Percentiles rank a stretch among this genome's conserved stretches.
Evolutionary conservation across 805 yeast species (phyloP).

Genomic region (Saturnispora dispora): DNA sequence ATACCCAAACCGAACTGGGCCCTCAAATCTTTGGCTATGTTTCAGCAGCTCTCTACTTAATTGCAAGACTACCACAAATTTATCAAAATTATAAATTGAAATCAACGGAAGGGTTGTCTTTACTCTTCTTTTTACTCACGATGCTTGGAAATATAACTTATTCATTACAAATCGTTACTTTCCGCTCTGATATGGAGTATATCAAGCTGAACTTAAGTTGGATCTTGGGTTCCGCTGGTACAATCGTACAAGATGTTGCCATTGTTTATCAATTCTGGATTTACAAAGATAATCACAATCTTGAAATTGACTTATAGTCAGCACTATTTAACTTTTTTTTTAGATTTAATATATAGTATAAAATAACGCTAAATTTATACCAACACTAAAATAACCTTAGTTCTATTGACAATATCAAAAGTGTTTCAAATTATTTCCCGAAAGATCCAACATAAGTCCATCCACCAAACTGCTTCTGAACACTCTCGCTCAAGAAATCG

Average conservation of each 20-base stretch:
- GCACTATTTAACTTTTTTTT: neutral
- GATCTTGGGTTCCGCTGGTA: slow-evolving; percentile 73
- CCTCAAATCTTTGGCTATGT: slow-evolving; percentile 65
- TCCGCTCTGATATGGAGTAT: slow-evolving; percentile 53
- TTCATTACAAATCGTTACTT: slow-evolving; percentile 62
- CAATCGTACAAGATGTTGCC: slow-evolving; percentile 58
- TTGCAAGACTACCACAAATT: slow-evolving; percentile 78
- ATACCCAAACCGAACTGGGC: slow-evolving; percentile 10
- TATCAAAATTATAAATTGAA: slow-evolving; percentile 66
- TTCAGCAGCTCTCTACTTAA: slow-evolving; percentile 58
- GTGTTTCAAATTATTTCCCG: slow-evolving; percentile 10
- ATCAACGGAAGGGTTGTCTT: slow-evolving; percentile 79
- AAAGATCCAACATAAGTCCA: slow-evolving; percentile 84
- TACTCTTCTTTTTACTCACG: slow-evolving; percentile 68
- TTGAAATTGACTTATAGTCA: neutral
- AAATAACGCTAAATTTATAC: neutral
- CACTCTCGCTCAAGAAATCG: slow-evolving; percentile 82
- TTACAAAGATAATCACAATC: slow-evolving; percentile 28
- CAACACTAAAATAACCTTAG: neutral
- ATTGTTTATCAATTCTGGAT: slow-evolving; percentile 61
- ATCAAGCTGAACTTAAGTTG: slow-evolving; percentile 58
- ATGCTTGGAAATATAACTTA: slow-evolving; percentile 69
- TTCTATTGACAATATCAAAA: neutral
- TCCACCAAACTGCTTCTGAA: slow-evolving; percentile 97
- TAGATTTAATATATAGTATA: neutral